Evolutionary conservation across 192 early-diverging fungal species (phyloP).

Genomic region (Entomortierella parvispora): DNA sequence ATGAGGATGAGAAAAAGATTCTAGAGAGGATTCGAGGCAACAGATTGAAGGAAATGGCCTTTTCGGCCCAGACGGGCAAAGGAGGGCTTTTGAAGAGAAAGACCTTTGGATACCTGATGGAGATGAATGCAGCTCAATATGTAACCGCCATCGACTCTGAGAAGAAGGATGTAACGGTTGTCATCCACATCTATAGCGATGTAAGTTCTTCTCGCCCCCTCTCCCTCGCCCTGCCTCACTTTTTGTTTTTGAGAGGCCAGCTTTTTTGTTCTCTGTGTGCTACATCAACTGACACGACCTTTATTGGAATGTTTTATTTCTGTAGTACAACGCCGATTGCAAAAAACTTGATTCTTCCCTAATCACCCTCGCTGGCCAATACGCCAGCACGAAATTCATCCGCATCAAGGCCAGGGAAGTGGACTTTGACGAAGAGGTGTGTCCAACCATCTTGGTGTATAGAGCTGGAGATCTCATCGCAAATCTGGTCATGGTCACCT

Average conservation of each 20-base stretch:
- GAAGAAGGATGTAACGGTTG: constrained; percentile 55
- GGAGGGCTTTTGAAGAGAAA: constrained; percentile 10
- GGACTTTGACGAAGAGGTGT: constrained; percentile 67
- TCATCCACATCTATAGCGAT: constrained; percentile 65
- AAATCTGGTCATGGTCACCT: constrained; percentile 64
- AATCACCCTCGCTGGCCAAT: constrained; percentile 57
- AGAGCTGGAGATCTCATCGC: constrained; percentile 60
- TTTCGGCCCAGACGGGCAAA: constrained; percentile 16
- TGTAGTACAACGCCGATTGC: constrained; percentile 23
- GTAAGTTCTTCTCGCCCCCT: constrained; percentile 30
- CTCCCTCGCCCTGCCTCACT: background rate
- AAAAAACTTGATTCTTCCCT: constrained; percentile 58
- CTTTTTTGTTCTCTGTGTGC: background rate
- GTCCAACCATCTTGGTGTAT: constrained; percentile 66
- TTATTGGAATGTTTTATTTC: constrained; percentile 9
- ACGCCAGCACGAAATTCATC: constrained; percentile 62
- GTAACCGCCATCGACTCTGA: constrained; percentile 62
- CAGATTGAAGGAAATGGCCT: constrained; percentile 53
- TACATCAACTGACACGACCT: background rate
- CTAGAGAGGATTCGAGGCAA: constrained; percentile 55
- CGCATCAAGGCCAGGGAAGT: constrained; percentile 59
- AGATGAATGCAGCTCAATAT: constrained; percentile 60
- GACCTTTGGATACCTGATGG: constrained; percentile 60
- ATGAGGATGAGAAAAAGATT: constrained; percentile 49
- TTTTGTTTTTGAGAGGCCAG: background rate